phyloP scores from a whole-genome alignment of 306 rosid genomes.

The Dryas alaskensis region DNA sequence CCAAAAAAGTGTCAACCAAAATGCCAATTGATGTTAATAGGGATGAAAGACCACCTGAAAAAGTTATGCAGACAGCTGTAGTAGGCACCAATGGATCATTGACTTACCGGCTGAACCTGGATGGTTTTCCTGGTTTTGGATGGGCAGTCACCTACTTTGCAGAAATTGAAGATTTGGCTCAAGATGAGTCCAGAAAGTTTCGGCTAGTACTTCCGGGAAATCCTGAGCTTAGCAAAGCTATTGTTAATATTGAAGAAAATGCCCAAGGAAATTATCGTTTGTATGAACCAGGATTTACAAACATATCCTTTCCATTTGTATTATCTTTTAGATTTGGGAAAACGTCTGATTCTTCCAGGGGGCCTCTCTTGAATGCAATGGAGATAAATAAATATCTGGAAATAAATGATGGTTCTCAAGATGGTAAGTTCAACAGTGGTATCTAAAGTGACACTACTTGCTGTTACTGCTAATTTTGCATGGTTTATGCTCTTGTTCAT shows the following conservation, averaged over 20 bases:
- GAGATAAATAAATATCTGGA: conserved; percentile 81
- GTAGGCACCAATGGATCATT: conserved; percentile 84
- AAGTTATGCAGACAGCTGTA: conserved; percentile 97
- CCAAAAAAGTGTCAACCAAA: conserved; percentile 68
- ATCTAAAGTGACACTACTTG: conserved; percentile 8
- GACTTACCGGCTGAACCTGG: conserved; percentile 84
- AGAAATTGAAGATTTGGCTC: conserved; percentile 81
- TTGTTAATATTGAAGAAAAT: conserved; percentile 89
- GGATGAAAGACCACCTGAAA: conserved; percentile 75
- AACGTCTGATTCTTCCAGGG: conserved; percentile 75
- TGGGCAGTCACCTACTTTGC: conserved; percentile 91
- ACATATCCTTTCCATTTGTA: conserved; percentile 80
- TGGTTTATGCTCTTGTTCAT: conserved; percentile 3
- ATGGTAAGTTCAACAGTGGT: conserved; percentile 49
- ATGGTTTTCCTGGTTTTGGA: conserved; percentile 81
- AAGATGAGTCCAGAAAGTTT: conserved; percentile 76
- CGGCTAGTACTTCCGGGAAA: conserved; percentile 75
- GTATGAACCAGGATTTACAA: conserved; percentile 81
- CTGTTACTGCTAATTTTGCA: conserved; percentile 10
- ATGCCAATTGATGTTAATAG: conserved; percentile 55
- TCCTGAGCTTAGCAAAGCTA: conserved; percentile 66
- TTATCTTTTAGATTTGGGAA: conserved; percentile 71
- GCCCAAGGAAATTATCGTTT: conserved; percentile 85
- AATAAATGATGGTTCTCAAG: conserved; percentile 74
- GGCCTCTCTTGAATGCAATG: conserved; percentile 93